Evolutionary conservation across 2,329 filamentous ascomycete genomes (phyloP), one percentile per base, ranked within the genome.

Genomic region (Microsporum audouinii): DNA sequence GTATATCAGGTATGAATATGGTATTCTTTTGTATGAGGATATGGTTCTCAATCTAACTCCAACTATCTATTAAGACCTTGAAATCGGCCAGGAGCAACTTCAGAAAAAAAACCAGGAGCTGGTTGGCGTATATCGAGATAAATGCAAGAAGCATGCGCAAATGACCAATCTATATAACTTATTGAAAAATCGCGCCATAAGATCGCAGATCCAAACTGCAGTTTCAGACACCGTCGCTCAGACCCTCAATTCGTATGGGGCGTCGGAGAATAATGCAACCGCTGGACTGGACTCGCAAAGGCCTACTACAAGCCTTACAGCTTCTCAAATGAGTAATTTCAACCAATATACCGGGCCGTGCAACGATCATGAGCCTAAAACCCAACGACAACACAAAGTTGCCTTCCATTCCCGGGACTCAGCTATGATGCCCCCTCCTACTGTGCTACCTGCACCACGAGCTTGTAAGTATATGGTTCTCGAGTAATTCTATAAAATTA

Each of bases 101-200:
- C 79, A 84, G 58, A 80, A 82, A 57, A 91, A 88, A 72, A 88
- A 91, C 64, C 81, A 88, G 17, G 87, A 92, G 39, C 76, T 95
- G 1, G 76, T 79, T 3, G 79, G 84, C 27, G 79, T 84, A 2
- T 86, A 84, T 67, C 82, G 82, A 60, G 86, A 91, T 27, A 94
- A 92, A 71, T 84, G 77, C 65, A 84, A 82, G 55, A 87, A 85
- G 62, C 80, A 88, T 2, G 74, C 84, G 3, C 86, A 89, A 63
- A 82, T 84, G 2, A 88, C 90, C 57, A 80, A 80, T 63, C 73
- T 82, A 27, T 85, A 85, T 66, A 78, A 82, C 53, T 68, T 77
- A 10, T 71, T 85, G 45, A 85, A 85, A 67, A 76, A 78, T 33
- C 79, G 80, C 62, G 77, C 82, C 8, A 79, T 82, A 73, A 74